phyloP scores from a whole-genome alignment of 805 yeast species.

The Yarrowia bubula region DNA sequence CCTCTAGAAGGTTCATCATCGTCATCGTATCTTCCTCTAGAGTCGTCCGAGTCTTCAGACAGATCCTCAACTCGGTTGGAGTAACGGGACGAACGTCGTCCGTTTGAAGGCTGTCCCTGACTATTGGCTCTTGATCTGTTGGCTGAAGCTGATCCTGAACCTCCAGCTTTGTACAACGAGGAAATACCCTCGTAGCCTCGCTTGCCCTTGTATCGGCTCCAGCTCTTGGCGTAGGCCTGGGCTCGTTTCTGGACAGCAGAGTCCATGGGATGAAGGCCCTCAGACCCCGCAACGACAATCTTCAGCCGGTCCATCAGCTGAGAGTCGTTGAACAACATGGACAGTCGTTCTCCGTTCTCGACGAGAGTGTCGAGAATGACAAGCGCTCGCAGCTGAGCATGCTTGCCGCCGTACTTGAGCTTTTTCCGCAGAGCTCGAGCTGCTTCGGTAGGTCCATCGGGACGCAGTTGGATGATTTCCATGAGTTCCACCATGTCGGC shows the following conservation, averaged over 20 bases:
- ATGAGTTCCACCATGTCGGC: constrained; percentile 56
- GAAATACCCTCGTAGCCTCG: constrained; percentile 14
- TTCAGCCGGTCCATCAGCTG: constrained; percentile 64
- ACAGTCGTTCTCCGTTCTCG: constrained; percentile 47
- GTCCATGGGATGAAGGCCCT: constrained; percentile 32
- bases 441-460: constrained; percentile 63
- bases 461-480: constrained; percentile 49
- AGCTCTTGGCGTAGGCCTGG: constrained; percentile 54
- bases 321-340: constrained; percentile 60
- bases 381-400: constrained; percentile 68
- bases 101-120: not conserved
- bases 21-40: not conserved
- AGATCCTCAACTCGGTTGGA: constrained; percentile 18
- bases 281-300: constrained; percentile 47
- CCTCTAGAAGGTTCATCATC: not conserved
- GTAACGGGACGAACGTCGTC: not conserved
- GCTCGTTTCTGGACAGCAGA: constrained; percentile 49
- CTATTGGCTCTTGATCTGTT: not conserved
- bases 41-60: constrained; percentile 11
- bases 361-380: constrained; percentile 60
- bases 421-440: constrained; percentile 89
- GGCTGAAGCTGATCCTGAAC: not conserved
- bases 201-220: constrained; percentile 47
- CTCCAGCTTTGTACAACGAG: not conserved
- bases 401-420: constrained; percentile 73